Evolutionary conservation across 768 basidiomycete genomes (phyloP), one percentile per base, ranked within the genome.

Genomic region (Gloeostereum incarnatum): DNA sequence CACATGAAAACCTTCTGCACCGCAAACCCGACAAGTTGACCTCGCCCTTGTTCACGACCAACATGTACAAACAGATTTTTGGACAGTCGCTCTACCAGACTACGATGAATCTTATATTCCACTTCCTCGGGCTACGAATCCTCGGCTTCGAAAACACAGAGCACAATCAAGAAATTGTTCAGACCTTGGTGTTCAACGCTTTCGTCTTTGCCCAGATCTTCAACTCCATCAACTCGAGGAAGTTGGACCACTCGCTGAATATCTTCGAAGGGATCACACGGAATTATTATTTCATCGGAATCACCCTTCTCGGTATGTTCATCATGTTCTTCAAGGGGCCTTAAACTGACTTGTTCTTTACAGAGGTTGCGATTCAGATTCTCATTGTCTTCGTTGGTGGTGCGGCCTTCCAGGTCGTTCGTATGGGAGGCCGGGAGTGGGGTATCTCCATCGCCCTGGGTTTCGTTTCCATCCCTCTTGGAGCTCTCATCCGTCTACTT

Each of bases 161-260:
- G 9, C 42, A 68, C 4, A 58, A 68, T 32, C 52, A 73, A 16
- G 48, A 60, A 4, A 57, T 79, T 25, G 68, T 93, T 17, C 78
- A 81, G 51, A 92, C 94, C 0, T 65, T 98, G 13, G 89, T 97
- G 22, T 99, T 99, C 76, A 99, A 98, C 51, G 74, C 81, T n/a
- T 99, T 97, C 51, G 94, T 98, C 35, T 97, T 97, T 55, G 87
- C 89, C 20, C 96, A 98, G 58, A 92, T 99, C 48, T 92, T 85
- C 72, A 96, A 93, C 61, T 91, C 89, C 30, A 57, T 97, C 58
- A 99, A 97, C 54, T 89, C 85, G 49, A 71, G 96, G 38, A 70
- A 90, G 25, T 66, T 98, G 32, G 93, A 97, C 51, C 76, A 72
- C 42, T 74, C 77, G 35, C 67, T 92, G 42, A 98, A 99, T 59